A percentile compares a stretch with the other conserved stretches of the same genome.
phyloP scores from a whole-genome alignment of 805 yeast genomes.

The Saccharomycopsis microspora region DNA sequence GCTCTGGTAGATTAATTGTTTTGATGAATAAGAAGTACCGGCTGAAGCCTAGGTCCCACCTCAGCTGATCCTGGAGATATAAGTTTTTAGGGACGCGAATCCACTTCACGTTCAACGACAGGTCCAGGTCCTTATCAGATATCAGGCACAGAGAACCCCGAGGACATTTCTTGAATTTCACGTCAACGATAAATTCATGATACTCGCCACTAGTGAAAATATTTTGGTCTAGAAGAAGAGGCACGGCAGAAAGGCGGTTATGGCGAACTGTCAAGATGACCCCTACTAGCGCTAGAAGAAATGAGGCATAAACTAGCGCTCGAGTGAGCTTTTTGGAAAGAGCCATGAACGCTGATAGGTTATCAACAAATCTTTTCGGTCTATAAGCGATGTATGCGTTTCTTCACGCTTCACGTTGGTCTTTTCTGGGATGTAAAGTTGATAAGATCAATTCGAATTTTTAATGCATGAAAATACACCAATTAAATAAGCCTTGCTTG shows the following conservation, averaged over 20 bases:
- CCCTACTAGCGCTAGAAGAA: not conserved
- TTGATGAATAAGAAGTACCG: slow-evolving; percentile 11
- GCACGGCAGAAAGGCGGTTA: not conserved
- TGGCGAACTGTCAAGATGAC: not conserved
- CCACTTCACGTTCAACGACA: slow-evolving; percentile 11
- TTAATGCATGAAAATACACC: too few relatives aligned
- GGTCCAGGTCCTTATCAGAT: slow-evolving; percentile 8
- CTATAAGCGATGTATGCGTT: too few relatives aligned
- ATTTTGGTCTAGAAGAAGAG: not conserved
- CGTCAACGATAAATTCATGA: slow-evolving; percentile 12
- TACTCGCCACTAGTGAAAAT: not conserved
- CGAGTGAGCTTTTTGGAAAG: not conserved
- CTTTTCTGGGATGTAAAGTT: too few relatives aligned
- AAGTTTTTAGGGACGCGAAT: slow-evolving; percentile 8
- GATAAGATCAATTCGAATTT: too few relatives aligned
- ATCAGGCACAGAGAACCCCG: slow-evolving; percentile 3
- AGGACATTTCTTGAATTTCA: slow-evolving; percentile 11
- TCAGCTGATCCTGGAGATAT: slow-evolving; percentile 6
- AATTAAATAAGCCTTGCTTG: too few relatives aligned
- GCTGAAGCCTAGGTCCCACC: slow-evolving; percentile 9
- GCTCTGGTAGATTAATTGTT: slow-evolving; percentile 7
- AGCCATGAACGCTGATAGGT: not conserved
- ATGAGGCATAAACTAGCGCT: not conserved
- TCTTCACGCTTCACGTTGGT: too few relatives aligned
- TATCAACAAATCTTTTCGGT: too few relatives aligned